These are phyloP conservation scores for Saccharomycopsis javanensis DNA, from an alignment of 805 yeast species.

Conservation along the genomic window DNA sequence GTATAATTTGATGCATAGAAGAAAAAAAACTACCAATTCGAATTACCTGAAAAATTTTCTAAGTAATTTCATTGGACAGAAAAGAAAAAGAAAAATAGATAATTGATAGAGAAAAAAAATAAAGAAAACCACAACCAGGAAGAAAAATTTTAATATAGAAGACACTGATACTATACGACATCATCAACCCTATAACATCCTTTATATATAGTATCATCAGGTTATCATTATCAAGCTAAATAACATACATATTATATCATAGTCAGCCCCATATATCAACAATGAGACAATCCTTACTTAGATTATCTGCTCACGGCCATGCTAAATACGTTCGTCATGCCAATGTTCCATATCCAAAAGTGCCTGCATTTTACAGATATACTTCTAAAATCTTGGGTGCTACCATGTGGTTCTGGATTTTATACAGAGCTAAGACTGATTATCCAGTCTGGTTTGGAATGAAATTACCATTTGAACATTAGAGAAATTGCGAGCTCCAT, in stretches of 20 bases:
- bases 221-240: neutral
- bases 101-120: neutral
- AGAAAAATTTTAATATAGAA: neutral
- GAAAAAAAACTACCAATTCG: too few species aligned
- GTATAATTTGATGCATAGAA: neutral
- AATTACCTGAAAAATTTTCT: neutral
- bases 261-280: neutral
- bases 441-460: conserved; percentile 50
- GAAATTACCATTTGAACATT: conserved; percentile 37
- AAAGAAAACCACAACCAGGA: neutral
- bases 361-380: conserved; percentile 45
- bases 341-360: conserved; percentile 56
- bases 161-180: neutral
- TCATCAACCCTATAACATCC: too few species aligned
- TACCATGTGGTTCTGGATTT: conserved; percentile 81
- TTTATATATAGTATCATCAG: neutral
- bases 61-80: neutral
- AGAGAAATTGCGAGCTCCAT: conserved; percentile 4
- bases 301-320: conserved; percentile 20
- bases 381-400: conserved; percentile 68
- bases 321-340: conserved; percentile 39
- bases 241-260: neutral
- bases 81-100: neutral
- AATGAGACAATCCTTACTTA: conserved; percentile 17
- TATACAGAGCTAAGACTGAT: conserved; percentile 71